A percentile compares a stretch with the other conserved stretches of the same genome.
These are phyloP conservation scores for Hsuehochloa calcarea DNA, from an alignment of 176 grass and related monocot genomes.

Conservation along the genomic window DNA sequence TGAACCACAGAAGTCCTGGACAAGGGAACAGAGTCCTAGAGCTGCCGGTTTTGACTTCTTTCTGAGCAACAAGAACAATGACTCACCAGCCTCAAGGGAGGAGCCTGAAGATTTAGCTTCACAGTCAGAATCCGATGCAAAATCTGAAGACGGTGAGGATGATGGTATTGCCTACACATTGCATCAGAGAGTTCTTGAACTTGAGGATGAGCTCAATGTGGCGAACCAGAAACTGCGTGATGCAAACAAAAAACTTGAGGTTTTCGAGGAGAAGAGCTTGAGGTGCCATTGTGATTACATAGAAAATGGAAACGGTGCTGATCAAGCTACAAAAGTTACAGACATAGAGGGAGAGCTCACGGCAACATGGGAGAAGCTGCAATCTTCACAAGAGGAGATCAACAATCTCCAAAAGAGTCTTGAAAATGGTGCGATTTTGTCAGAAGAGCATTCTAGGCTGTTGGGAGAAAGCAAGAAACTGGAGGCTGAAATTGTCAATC, in stretches of 20 bases:
- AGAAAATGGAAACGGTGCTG: conserved; percentile 19
- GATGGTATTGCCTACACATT: conserved; percentile 58
- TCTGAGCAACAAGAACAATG: conserved; percentile 47
- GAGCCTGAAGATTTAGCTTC: conserved; percentile 40
- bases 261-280: conserved; percentile 36
- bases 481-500: conserved; percentile 26
- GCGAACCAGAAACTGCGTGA: conserved; percentile 31
- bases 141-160: conserved; percentile 54
- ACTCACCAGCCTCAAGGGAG: conserved; percentile 36
- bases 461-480: conserved; percentile 26
- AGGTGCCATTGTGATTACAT: conserved; percentile 36
- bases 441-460: conserved; percentile 29
- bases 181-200: conserved; percentile 54
- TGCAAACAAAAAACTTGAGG: conserved; percentile 36
- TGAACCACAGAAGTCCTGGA: conserved; percentile 53
- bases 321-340: conserved; percentile 1
- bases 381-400: conserved; percentile 39
- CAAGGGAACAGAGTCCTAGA: conserved; percentile 56
- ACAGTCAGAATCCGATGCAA: conserved; percentile 55
- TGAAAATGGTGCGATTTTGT: conserved; percentile 24
- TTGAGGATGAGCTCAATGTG: conserved; percentile 51
- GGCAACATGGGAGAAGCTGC: conserved; percentile 21
- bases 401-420: conserved; percentile 34
- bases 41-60: conserved; percentile 54
- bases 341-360: background rate